Base-by-base conservation (phyloP, 2,329 filamentous ascomycete genomes). In the Calonectria pauciramosa region DNA sequence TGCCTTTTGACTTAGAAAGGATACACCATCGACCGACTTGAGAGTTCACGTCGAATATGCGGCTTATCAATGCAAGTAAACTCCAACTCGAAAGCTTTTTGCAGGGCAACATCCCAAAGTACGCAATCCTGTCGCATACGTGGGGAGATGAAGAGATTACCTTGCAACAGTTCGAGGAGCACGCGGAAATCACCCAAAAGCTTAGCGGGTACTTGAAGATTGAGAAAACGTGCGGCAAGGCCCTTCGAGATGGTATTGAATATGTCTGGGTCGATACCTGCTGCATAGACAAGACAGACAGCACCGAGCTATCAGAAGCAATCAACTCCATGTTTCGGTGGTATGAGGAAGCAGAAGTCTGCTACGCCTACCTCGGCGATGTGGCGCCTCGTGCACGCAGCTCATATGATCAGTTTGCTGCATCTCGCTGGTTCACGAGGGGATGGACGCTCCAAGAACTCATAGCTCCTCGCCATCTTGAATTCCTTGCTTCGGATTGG, bases 251-350 rank as follows among this genome's bases (percentile, higher is more conserved):
- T n/a, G 28, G 34, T 2, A 30, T 44, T 14, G 23, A 23, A 18
- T 68, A 44, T 32, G 26, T 68, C 18, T 68, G 66, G 51, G 51
- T 68, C 20, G 66, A 68, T 36, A 68, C 66, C 6, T 59, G 51
- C 36, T 68, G 66, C 36, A 68, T 68, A 26, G 66, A 68, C 36
- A 68, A 56, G 32, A 38, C 51, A 34, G 26, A 20, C 26, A 59
- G 26, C 28, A 26, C 9, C 13, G 66, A 68, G 66, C 23, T 68
- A 4, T 68, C 51, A 8, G 66, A 68, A 47, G 23, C 66, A 26
- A 68, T 68, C n/a, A 68, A 68, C 34, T 59, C 51, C 36, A 68
- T 68, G 51, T 68, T 68, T 36, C 23, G 26, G 3, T 68, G 51
- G 51, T 68, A 68, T 34, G 10, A 23, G 5, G 18, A 44, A 10